phyloP scores from a whole-genome alignment of 345 rosid species.

The Passiflora organensis region DNA sequence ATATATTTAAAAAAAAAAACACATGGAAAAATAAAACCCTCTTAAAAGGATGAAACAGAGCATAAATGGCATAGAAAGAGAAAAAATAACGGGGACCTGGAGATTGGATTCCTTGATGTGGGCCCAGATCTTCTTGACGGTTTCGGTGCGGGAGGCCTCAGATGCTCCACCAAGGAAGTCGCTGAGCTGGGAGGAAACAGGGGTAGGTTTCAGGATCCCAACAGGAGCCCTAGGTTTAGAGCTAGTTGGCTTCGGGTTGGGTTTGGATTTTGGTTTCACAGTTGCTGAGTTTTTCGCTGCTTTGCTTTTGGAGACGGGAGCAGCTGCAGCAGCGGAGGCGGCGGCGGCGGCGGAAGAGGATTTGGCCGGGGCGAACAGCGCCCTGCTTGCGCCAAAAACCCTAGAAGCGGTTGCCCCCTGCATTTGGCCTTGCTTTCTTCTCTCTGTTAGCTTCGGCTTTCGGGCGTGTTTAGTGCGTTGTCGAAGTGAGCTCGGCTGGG shows the following conservation, averaged over 20 bases:
- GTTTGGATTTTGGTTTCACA: conserved; percentile 16
- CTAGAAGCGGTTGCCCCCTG: conserved; percentile 53
- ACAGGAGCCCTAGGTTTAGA: conserved; percentile 15
- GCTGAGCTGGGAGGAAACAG: conserved; percentile 63
- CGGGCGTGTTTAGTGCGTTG: no score
- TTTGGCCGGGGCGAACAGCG: conserved; percentile 48
- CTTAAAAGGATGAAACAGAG: not conserved
- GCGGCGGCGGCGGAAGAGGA: no score
- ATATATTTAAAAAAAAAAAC: not conserved
- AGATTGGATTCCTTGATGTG: conserved; percentile 67
- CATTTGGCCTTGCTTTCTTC: no score
- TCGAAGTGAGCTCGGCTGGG: no score
- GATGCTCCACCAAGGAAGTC: conserved; percentile 58
- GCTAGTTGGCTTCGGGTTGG: conserved; percentile 21
- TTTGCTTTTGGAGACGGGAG: not conserved
- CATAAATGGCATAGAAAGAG: not conserved
- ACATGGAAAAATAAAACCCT: not conserved
- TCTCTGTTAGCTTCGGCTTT: no score
- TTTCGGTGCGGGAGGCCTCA: conserved; percentile 58
- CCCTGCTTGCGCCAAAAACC: conserved; percentile 59
- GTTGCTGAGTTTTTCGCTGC: not conserved
- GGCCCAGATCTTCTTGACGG: conserved; percentile 71
- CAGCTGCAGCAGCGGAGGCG: conserved; percentile 4
- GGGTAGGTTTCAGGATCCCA: conserved; percentile 45
- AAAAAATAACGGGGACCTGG: conserved; percentile 51